A percentile compares a stretch with the other conserved stretches of the same genome.
Evolutionary conservation across 2,329 filamentous ascomycete species (phyloP).

Genomic region (Colletotrichum musicola): DNA sequence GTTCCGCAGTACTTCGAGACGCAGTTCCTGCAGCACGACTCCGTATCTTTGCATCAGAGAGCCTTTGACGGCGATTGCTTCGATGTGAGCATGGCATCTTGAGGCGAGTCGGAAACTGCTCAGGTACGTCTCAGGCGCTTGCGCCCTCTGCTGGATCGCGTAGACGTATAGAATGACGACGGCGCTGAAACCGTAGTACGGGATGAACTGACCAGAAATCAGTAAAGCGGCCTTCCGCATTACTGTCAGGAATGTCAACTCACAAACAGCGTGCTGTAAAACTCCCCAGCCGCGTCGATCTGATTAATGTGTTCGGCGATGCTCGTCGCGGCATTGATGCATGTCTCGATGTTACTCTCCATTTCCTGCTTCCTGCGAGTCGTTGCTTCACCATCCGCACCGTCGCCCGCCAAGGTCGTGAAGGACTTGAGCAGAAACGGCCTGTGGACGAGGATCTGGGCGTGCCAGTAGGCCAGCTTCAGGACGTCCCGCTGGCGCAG

Average conservation of each 20-base stretch:
- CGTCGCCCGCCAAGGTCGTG: slow-evolving; percentile 21
- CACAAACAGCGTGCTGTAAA: slow-evolving; percentile 57
- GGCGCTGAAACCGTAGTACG: slow-evolving; percentile 59
- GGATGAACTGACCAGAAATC: no score
- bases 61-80: slow-evolving; percentile 50
- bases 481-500: slow-evolving; percentile 56
- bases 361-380: slow-evolving; percentile 26
- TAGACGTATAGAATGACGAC: slow-evolving; percentile 59
- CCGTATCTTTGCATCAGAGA: slow-evolving; percentile 57
- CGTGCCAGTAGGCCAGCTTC: slow-evolving; percentile 57
- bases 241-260: no score
- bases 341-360: slow-evolving; percentile 44
- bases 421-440: slow-evolving; percentile 53
- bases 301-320: slow-evolving; percentile 54
- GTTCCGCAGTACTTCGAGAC: slow-evolving; percentile 44
- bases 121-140: slow-evolving; percentile 44
- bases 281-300: slow-evolving; percentile 48
- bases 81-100: slow-evolving; percentile 54
- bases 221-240: no score
- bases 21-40: slow-evolving; percentile 54
- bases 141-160: slow-evolving; percentile 52
- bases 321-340: slow-evolving; percentile 53
- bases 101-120: slow-evolving; percentile 51
- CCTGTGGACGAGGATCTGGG: slow-evolving; percentile 53
- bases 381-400: not conserved